These are phyloP conservation scores for Claviceps sp. DNA, from an alignment of 2,329 filamentous ascomycete species.

Conservation along the genomic window DNA sequence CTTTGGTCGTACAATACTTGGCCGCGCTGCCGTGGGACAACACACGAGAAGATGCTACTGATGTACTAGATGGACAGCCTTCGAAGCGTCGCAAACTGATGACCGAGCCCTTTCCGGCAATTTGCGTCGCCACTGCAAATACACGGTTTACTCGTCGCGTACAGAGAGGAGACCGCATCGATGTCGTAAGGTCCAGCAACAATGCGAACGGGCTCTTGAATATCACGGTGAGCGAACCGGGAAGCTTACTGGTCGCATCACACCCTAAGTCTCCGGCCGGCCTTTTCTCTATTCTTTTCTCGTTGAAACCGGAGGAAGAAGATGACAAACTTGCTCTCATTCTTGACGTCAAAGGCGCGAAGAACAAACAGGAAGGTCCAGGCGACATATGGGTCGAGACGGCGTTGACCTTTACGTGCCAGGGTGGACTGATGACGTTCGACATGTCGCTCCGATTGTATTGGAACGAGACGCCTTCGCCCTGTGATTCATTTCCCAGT, in stretches of 20 bases:
- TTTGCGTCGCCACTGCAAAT: conserved; percentile 14
- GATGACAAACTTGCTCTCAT: conserved; percentile 10
- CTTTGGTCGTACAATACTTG: conserved; percentile 11
- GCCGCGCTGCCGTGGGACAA: conserved; percentile 10
- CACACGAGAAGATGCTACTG: conserved; percentile 1
- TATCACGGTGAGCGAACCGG: conserved; percentile 7
- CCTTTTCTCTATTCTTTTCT: conserved; percentile 8
- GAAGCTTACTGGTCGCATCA: conserved; percentile 10
- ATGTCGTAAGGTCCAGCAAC: conserved; percentile 5
- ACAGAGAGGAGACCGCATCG: conserved; percentile 4
- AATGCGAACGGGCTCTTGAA: conserved; percentile 12
- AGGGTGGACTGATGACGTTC: conserved; percentile 14
- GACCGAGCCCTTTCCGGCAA: conserved; percentile 6
- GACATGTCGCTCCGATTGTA: conserved; percentile 22
- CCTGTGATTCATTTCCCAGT: conserved; percentile 17
- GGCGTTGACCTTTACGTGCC: conserved; percentile 17
- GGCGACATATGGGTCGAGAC: conserved; percentile 24
- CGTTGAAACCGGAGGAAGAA: conserved; percentile 12
- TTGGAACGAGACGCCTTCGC: conserved; percentile 28
- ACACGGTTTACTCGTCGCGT: conserved; percentile 16
- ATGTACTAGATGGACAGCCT: conserved; percentile 8
- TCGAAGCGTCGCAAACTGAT: conserved; percentile 20
- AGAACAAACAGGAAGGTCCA: conserved; percentile 9
- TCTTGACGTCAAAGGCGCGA: conserved; percentile 6
- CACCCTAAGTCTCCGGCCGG: conserved; percentile 5